phyloP scores from a whole-genome alignment of 1,284 basidiomycete genomes.

The Vanrija pseudolonga region DNA sequence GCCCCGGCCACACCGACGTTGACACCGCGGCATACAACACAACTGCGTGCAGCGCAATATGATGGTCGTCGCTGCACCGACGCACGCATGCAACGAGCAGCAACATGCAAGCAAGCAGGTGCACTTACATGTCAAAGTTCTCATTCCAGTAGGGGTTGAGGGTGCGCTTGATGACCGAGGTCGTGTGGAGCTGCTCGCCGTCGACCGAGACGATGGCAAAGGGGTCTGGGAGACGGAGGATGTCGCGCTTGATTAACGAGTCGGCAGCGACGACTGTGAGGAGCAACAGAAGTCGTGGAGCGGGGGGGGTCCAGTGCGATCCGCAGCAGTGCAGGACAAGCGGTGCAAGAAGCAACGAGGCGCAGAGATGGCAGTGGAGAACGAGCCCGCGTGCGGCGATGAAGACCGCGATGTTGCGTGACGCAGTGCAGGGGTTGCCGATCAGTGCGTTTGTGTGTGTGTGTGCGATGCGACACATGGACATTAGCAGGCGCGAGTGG shows the following conservation, averaged over 20 bases:
- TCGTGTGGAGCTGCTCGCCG: slow-evolving; percentile 89
- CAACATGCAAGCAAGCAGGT: no score
- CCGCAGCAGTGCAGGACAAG: background rate
- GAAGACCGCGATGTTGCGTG: background rate
- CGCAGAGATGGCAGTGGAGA: background rate
- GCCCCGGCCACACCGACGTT: background rate
- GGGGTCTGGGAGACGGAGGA: slow-evolving; percentile 86
- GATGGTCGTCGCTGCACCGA: background rate
- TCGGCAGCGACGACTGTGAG: slow-evolving; percentile 78
- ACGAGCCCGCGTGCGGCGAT: background rate
- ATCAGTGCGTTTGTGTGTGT: background rate
- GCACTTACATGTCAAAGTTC: slow-evolving; percentile 73
- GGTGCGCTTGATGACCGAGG: slow-evolving; percentile 82
- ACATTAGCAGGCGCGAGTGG: background rate
- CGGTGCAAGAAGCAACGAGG: background rate
- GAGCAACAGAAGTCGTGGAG: background rate
- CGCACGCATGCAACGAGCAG: background rate
- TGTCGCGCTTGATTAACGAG: slow-evolving; percentile 81
- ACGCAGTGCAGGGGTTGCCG: no score
- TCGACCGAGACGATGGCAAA: slow-evolving; percentile 94
- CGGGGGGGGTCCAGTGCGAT: background rate
- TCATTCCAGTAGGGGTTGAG: slow-evolving; percentile 93
- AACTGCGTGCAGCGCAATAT: background rate
- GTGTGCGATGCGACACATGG: background rate
- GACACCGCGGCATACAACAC: no score